phyloP scores from a whole-genome alignment of 768 basidiomycete species.

The Lactarius indigo region DNA sequence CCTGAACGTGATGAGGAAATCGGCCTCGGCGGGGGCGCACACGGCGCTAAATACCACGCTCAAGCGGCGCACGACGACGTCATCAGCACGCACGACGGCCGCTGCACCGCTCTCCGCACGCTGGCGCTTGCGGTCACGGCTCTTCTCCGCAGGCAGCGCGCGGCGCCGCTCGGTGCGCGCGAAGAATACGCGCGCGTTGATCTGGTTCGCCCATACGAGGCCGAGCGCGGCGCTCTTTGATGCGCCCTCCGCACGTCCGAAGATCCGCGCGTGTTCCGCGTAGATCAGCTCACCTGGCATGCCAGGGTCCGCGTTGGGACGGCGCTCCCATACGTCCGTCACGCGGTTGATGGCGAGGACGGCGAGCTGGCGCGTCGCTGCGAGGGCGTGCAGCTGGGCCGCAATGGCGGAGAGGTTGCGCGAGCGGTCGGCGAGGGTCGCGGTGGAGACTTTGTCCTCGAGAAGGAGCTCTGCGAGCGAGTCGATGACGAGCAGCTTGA shows the following conservation, averaged over 20 bases:
- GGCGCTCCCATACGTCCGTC: constrained; percentile 60
- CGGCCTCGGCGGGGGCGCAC: constrained; percentile 52
- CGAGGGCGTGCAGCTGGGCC: constrained; percentile 65
- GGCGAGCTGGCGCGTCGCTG: constrained; percentile 58
- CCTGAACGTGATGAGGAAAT: constrained; percentile 65
- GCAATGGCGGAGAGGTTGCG: constrained; percentile 66
- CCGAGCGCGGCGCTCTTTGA: constrained; percentile 83
- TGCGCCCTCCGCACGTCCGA: constrained; percentile 58
- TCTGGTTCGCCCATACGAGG: constrained; percentile 90
- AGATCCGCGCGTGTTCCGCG: constrained; percentile 71
- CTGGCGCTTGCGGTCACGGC: constrained; percentile 33
- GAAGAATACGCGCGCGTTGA: constrained; percentile 83
- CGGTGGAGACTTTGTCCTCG: constrained; percentile 52
- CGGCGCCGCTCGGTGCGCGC: constrained; percentile 69
- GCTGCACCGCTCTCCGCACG: constrained; percentile 22
- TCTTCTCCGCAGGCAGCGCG: constrained; percentile 41
- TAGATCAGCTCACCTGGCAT: constrained; percentile 50
- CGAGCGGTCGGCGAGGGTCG: constrained; percentile 69
- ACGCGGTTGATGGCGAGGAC: constrained; percentile 90
- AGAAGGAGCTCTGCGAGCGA: constrained; percentile 86
- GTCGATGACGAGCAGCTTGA: constrained; percentile 83
- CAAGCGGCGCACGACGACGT: constrained; percentile 62
- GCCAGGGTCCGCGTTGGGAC: constrained; percentile 27
- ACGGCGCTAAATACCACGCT: constrained; percentile 77
- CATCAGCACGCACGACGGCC: constrained; percentile 33